Percentiles rank a stretch among this genome's conserved stretches.
Evolutionary conservation across 2,329 filamentous ascomycete genomes (phyloP).

Genomic region (Rhynchosporium secalis): DNA sequence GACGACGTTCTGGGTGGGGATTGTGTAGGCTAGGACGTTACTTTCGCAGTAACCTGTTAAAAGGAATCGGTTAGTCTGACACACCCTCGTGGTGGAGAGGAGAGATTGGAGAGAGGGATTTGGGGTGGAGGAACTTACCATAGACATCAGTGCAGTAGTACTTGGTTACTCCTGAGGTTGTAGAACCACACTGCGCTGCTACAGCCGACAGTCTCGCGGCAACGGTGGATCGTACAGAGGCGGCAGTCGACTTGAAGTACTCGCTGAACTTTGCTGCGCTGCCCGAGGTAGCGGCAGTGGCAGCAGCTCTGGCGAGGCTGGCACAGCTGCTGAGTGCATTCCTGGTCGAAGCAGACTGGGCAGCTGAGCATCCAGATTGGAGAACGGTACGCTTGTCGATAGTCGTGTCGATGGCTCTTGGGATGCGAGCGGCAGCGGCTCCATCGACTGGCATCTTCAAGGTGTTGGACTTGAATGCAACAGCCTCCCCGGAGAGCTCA

Average conservation of each 20-base stretch:
- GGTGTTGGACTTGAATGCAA: slow-evolving; percentile 60
- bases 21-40: slow-evolving; percentile 61
- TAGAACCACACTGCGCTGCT: slow-evolving; percentile 55
- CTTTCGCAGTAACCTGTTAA: slow-evolving; percentile 45
- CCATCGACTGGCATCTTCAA: slow-evolving; percentile 59
- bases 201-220: slow-evolving; percentile 53
- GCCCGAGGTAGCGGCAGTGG: slow-evolving; percentile 51
- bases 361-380: slow-evolving; percentile 55
- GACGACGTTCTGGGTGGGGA: slow-evolving; percentile 54
- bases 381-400: slow-evolving; percentile 52
- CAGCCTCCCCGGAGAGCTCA: slow-evolving; percentile 51
- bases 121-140: slow-evolving; percentile 23
- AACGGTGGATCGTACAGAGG: slow-evolving; percentile 50
- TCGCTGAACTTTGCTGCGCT: slow-evolving; percentile 52
- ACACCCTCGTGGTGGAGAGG: no score
- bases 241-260: slow-evolving; percentile 62
- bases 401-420: slow-evolving; percentile 45
- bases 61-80: not conserved
- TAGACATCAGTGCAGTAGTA: slow-evolving; percentile 62
- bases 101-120: no score
- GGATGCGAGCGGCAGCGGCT: slow-evolving; percentile 51
- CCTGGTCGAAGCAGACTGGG: slow-evolving; percentile 46
- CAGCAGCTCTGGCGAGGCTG: slow-evolving; percentile 53
- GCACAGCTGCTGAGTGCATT: slow-evolving; percentile 56
- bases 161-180: slow-evolving; percentile 48